Evolutionary conservation across 768 basidiomycete species (phyloP).

Genomic region (Boletus insuetus): DNA sequence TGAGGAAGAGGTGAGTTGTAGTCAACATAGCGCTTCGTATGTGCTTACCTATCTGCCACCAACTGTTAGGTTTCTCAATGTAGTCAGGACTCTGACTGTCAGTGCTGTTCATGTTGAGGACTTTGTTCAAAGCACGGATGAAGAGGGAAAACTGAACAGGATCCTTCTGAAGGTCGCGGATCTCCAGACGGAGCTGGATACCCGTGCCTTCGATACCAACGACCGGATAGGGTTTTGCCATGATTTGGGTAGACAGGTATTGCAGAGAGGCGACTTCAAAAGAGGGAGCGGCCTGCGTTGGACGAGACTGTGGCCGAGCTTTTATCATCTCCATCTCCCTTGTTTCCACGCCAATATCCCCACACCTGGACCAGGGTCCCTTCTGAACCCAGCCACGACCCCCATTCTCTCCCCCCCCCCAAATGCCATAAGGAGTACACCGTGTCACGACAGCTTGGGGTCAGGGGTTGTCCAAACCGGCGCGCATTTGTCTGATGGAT

Average conservation of each 20-base stretch:
- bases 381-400: too few species aligned
- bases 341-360: neutral
- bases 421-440: neutral
- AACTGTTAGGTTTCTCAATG: slow-evolving; percentile 18
- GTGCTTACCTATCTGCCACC: slow-evolving; percentile 18
- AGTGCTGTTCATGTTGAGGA: slow-evolving; percentile 2
- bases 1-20: neutral
- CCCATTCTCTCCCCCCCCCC: neutral
- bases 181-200: slow-evolving; percentile 13
- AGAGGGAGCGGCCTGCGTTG: neutral
- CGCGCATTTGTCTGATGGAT: too few species aligned
- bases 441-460: neutral
- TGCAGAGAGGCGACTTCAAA: neutral
- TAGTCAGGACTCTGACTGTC: slow-evolving; percentile 1
- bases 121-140: slow-evolving; percentile 9
- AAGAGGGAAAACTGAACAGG: slow-evolving; percentile 19
- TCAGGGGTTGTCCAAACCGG: too few species aligned
- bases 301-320: neutral
- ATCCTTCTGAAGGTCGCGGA: slow-evolving; percentile 12
- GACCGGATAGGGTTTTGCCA: slow-evolving; percentile 14
- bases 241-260: neutral
- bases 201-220: neutral
- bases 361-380: neutral
- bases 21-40: neutral
- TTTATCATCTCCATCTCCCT: neutral